A percentile compares a stretch with the other conserved stretches of the same genome.
phyloP scores from a whole-genome alignment of 345 rosid genomes.

The Pugionium cornutum region DNA sequence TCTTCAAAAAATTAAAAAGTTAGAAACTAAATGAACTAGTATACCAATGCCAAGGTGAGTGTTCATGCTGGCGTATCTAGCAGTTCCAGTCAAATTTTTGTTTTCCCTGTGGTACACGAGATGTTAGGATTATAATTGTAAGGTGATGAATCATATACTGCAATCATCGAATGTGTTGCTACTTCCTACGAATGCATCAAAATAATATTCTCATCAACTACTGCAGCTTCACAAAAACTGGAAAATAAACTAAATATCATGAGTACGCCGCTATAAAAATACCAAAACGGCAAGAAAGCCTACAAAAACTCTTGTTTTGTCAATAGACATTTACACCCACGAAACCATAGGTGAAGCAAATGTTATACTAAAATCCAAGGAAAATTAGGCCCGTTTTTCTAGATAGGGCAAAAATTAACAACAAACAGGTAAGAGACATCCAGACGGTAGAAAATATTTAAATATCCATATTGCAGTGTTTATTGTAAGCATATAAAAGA shows the following conservation, averaged over 20 bases:
- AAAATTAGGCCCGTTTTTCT: background rate
- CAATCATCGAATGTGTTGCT: background rate
- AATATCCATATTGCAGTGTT: constrained; percentile 8
- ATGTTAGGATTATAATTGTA: constrained; percentile 9
- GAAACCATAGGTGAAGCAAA: background rate
- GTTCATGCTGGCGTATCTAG: constrained; percentile 96
- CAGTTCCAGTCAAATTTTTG: constrained; percentile 90
- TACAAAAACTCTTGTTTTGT: background rate
- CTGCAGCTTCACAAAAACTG: background rate
- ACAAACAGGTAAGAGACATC: background rate
- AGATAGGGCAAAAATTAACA: background rate
- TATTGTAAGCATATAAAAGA: background rate
- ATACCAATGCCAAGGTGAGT: constrained; percentile 95
- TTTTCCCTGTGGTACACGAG: constrained; percentile 63
- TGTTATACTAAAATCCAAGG: constrained; percentile 4
- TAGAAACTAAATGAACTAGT: constrained; percentile 17
- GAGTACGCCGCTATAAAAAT: constrained; percentile 7
- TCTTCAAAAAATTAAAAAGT: constrained; percentile 1
- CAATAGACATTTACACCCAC: background rate
- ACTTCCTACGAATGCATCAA: background rate
- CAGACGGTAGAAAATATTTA: background rate
- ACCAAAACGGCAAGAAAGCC: constrained; percentile 11
- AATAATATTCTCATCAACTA: background rate
- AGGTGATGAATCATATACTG: constrained; percentile 12
- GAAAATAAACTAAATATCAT: background rate